These are phyloP conservation scores for Claviceps arundinis DNA, from an alignment of 2,329 filamentous ascomycete genomes.

Conservation along the genomic window DNA sequence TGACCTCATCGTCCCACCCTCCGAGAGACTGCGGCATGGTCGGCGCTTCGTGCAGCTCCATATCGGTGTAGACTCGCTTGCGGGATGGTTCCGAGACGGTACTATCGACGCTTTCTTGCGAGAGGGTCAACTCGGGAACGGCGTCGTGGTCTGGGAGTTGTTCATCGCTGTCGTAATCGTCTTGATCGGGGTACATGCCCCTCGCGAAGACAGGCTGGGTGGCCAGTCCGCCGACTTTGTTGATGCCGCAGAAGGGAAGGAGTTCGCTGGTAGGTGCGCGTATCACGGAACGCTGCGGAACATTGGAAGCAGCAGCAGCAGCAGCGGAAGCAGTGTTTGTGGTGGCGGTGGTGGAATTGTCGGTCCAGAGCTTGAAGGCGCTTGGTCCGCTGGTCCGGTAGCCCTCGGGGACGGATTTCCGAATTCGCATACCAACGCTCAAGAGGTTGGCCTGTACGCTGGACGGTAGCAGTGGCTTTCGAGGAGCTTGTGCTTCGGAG, in stretches of 20 bases:
- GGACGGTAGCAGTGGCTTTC: conserved; percentile 42
- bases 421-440: conserved; percentile 84
- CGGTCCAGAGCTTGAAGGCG: conserved; percentile 38
- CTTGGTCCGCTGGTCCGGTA: conserved; percentile 60
- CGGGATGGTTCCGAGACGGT: conserved; percentile 18
- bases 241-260: conserved; percentile 67
- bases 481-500: conserved; percentile 3
- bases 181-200: conserved; percentile 7
- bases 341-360: conserved; percentile 11
- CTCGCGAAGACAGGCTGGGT: conserved; percentile 36
- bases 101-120: conserved; percentile 39
- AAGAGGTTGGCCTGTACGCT: conserved; percentile 71
- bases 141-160: conserved; percentile 22
- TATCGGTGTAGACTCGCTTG: conserved; percentile 35
- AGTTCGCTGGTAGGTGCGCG: conserved; percentile 42
- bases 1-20: conserved; percentile 26
- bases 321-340: background rate
- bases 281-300: conserved; percentile 6
- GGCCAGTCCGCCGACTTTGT: conserved; percentile 58
- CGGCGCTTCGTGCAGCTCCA: conserved; percentile 21
- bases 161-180: conserved; percentile 16
- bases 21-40: conserved; percentile 2
- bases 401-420: conserved; percentile 85
- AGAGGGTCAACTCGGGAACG: conserved; percentile 37
- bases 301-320: background rate